Evolutionary conservation across 2,329 filamentous ascomycete genomes (phyloP).

Genomic region (Lachnum nothofagi): DNA sequence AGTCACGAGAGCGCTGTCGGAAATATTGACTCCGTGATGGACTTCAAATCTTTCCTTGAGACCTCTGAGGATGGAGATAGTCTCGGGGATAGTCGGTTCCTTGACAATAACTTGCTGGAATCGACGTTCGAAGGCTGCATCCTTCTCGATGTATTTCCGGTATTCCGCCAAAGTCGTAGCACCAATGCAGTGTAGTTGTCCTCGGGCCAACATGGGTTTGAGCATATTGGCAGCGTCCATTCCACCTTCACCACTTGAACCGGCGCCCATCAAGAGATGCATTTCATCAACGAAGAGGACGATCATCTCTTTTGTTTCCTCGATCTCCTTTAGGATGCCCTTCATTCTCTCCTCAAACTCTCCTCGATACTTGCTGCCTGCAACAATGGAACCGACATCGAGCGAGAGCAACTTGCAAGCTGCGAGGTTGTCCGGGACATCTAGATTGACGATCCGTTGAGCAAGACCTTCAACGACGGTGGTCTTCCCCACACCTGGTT

Average conservation of each 20-base stretch:
- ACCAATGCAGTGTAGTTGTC: constrained; percentile 95
- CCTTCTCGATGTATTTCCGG: constrained; percentile 98
- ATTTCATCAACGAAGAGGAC: constrained; percentile 98
- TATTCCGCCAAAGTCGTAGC: constrained; percentile 94
- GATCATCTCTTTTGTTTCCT: constrained; percentile 92
- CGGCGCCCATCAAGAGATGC: constrained; percentile 95
- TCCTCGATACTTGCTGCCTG: constrained; percentile 95
- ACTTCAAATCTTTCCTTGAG: constrained; percentile 97
- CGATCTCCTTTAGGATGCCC: constrained; percentile 93
- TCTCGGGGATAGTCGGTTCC: constrained; percentile 82
- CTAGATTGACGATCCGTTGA: constrained; percentile 89
- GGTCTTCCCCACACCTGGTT: constrained; percentile 97
- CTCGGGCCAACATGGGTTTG: constrained; percentile 96
- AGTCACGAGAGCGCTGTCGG: constrained; percentile 87
- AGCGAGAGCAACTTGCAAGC: constrained; percentile 91
- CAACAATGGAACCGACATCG: constrained; percentile 90
- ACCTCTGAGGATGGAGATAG: constrained; percentile 95
- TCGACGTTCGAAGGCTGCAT: constrained; percentile 93
- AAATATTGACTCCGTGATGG: constrained; percentile 94
- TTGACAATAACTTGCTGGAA: constrained; percentile 98
- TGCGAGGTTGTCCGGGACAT: constrained; percentile 92
- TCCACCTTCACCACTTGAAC: constrained; percentile 87
- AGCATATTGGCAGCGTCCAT: constrained; percentile 98
- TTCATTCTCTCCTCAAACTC: constrained; percentile 99
- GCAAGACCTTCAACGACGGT: constrained; percentile 95